Evolutionary conservation across 1,284 basidiomycete species (phyloP), one percentile per base, ranked within the genome.

Genomic region (Lignosus rhinocerotis): DNA sequence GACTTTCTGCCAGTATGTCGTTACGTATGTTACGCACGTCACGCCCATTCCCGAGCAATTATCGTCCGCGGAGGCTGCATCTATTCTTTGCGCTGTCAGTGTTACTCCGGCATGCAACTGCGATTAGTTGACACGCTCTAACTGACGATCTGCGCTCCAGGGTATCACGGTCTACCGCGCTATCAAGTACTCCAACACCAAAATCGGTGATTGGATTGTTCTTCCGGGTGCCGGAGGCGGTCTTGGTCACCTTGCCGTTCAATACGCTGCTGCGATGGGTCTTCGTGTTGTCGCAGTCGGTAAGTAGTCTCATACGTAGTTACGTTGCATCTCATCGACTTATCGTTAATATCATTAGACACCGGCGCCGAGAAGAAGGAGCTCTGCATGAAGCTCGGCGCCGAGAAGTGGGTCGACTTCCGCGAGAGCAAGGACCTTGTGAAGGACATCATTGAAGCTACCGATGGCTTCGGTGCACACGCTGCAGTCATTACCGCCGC

Each of bases 161-260:
- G 91, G 90, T 59, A 74, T 92, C 17, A 93, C 91, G 1, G 87
- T 90, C 0, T 95, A 94, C 74, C 89, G 91, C 67, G 94, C 92
- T 0, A 78, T 96, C 69, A 93, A 93, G 73, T 82, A 90, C 72
- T 84, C 85, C 56, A 75, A 82, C 53, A 80, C 84, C n/a, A 78
- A 75, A 32, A 81, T 86, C n/a, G 91, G 92, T 52, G 85, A 96
- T 63, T 93, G 87, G 85, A 80, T 94, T 63, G 88, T 87, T 51
- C 80, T 96, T 63, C 88, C 88, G 30, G 92, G 91, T 51, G 90
- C 90, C 8, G 90, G 91, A 12, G 88, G 86, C 66, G 83, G 91
- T 43, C 82, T 90, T 16, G 88, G 87, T 3, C 86, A 90, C 72
- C 78, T 90, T 39, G 91, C 90, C 36, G 73, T 92, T 50, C 90